Evolutionary conservation across 768 basidiomycete species (phyloP).

Genomic region (Russula earlei): DNA sequence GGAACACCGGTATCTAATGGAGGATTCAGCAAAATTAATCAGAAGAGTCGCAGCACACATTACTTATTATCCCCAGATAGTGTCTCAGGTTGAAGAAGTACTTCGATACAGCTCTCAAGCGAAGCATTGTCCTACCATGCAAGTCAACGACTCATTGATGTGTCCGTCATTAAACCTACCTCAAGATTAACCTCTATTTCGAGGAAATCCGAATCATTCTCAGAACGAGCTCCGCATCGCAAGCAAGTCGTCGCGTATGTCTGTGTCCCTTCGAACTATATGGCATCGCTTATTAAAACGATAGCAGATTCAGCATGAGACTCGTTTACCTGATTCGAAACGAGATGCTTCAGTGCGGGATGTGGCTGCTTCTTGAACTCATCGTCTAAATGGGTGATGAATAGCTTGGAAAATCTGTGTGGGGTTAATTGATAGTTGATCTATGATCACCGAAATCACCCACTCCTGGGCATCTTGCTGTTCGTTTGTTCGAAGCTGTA

Average conservation of each 20-base stretch:
- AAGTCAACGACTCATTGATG: neutral
- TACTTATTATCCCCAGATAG: conserved; percentile 81
- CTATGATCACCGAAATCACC: conserved; percentile 20
- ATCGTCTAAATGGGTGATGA: conserved; percentile 78
- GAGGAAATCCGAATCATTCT: conserved; percentile 62
- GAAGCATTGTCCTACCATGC: conserved; percentile 50
- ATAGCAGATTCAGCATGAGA: neutral
- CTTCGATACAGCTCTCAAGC: conserved; percentile 65
- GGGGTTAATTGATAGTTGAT: conserved; percentile 3
- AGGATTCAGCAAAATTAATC: neutral
- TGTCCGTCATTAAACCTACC: conserved; percentile 31
- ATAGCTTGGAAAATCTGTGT: conserved; percentile 83
- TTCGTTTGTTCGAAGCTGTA: conserved; percentile 70
- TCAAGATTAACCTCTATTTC: conserved; percentile 84
- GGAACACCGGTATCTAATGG: conserved; percentile 67
- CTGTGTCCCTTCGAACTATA: conserved; percentile 85
- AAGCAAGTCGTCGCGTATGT: conserved; percentile 75
- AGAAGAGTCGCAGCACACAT: conserved; percentile 15
- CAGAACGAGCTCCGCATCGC: conserved; percentile 57
- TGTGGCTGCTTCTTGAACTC: conserved; percentile 80
- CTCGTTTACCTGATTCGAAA: conserved; percentile 57
- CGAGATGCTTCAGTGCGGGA: conserved; percentile 51
- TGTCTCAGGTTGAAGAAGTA: conserved; percentile 56
- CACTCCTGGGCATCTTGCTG: conserved; percentile 98
- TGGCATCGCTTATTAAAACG: neutral